Conservation (phyloP, 169 alveolate species). For the Plasmodium berghei region DNA sequence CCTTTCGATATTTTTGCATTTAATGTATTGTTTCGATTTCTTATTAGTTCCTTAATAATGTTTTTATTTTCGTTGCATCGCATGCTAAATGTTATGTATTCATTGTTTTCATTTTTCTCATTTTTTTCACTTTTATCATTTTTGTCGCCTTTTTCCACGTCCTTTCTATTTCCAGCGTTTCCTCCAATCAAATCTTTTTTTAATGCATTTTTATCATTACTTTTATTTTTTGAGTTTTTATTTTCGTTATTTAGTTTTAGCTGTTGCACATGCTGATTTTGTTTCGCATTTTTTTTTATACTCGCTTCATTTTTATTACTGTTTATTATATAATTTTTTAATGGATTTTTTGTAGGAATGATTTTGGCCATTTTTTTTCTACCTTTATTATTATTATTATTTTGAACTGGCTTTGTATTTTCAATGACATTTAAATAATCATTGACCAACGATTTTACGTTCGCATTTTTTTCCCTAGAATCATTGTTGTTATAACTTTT, state of each 20-base stretch:
- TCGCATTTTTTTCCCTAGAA: neutral
- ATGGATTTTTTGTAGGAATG: neutral
- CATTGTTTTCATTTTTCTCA: constrained; percentile 28
- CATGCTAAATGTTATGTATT: constrained; percentile 41
- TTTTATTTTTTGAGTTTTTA: constrained; percentile 3
- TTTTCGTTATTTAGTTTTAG: neutral
- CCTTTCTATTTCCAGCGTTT: neutral
- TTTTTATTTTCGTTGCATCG: constrained; percentile 31
- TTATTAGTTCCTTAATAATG: constrained; percentile 44
- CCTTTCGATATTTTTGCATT: neutral
- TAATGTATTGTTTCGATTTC: constrained; percentile 19
- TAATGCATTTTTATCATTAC: neutral
- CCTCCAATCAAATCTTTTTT: neutral
- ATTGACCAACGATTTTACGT: neutral
- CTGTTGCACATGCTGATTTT: neutral
- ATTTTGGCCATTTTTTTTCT: neutral
- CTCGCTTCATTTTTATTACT: constrained; percentile 10
- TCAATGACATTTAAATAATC: too few species aligned
- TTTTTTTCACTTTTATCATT: neutral
- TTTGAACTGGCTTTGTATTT: too few species aligned
- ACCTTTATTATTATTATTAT: neutral
- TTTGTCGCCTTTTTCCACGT: constrained; percentile 1
- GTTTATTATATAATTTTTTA: neutral
- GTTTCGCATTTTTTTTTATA: constrained; percentile 12
- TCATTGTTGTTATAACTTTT: neutral